Evolutionary conservation across 2,329 filamentous ascomycete species (phyloP).

Genomic region (Drechmeria coniospora): DNA sequence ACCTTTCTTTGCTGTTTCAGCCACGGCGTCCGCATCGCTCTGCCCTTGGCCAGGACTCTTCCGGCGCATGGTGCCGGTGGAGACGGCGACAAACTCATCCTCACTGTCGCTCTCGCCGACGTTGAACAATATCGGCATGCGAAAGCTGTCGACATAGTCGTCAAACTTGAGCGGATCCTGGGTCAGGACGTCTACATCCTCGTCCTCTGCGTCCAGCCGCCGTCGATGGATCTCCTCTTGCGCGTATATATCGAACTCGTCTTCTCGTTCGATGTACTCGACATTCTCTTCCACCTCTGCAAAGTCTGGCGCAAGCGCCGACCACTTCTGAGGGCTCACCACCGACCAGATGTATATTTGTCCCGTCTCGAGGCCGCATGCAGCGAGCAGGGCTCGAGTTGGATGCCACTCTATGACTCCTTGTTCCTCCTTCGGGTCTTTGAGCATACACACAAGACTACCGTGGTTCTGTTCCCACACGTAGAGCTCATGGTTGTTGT

Average conservation of each 20-base stretch:
- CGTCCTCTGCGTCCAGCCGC: slow-evolving; percentile 79
- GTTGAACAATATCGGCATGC: slow-evolving; percentile 86
- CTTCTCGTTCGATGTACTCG: slow-evolving; percentile 87
- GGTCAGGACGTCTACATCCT: slow-evolving; percentile 80
- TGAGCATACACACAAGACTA: slow-evolving; percentile 88
- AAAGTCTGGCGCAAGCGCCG: slow-evolving; percentile 89
- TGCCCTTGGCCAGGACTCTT: slow-evolving; percentile 65
- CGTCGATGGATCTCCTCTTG: slow-evolving; percentile 89
- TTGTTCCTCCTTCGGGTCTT: slow-evolving; percentile 91
- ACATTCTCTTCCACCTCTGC: slow-evolving; percentile 96
- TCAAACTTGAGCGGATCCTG: slow-evolving; percentile 51
- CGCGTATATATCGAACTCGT: slow-evolving; percentile 96
- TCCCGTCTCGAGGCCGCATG: slow-evolving; percentile 83
- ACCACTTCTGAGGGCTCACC: slow-evolving; percentile 91
- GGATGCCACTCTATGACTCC: slow-evolving; percentile 98
- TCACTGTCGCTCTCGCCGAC: slow-evolving; percentile 90
- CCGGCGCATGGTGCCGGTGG: slow-evolving; percentile 69
- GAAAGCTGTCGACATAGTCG: slow-evolving; percentile 50
- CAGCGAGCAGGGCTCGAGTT: slow-evolving; percentile 69
- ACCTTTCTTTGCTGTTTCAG: slow-evolving; percentile 25
- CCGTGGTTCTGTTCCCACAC: slow-evolving; percentile 94
- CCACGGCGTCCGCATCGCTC: slow-evolving; percentile 43
- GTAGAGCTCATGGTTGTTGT: slow-evolving; percentile 97
- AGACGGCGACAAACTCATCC: slow-evolving; percentile 61
- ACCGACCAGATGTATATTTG: slow-evolving; percentile 95